phyloP scores from a whole-genome alignment of 257 asterid species.

The Paraleonurus japonicus region DNA sequence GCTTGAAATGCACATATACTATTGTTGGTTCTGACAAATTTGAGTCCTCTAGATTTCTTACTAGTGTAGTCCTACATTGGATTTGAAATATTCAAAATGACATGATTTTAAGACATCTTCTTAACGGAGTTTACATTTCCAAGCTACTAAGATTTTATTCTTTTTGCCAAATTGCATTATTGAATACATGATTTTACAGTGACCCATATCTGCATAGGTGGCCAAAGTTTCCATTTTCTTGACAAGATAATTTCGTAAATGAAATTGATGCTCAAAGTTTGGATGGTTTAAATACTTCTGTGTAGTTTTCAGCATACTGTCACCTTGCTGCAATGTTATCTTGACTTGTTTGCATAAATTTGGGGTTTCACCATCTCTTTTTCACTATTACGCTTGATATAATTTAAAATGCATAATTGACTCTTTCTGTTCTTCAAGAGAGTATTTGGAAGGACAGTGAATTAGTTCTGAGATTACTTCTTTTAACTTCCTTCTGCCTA shows the following conservation, averaged over 20 bases:
- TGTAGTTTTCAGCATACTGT: neutral
- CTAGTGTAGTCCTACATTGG: neutral
- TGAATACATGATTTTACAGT: neutral
- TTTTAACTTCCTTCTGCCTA: slow-evolving; percentile 4
- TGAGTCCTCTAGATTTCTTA: neutral
- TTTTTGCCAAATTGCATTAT: neutral
- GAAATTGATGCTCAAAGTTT: neutral
- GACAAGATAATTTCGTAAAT: neutral
- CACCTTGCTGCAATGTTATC: neutral
- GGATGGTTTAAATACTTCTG: neutral
- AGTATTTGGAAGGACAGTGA: neutral
- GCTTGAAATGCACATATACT: neutral
- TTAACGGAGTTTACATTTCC: neutral
- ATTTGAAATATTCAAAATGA: neutral
- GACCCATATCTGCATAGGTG: neutral
- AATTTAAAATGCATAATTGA: neutral
- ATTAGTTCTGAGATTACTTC: neutral
- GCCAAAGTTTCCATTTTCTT: neutral
- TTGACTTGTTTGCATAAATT: neutral
- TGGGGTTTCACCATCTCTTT: neutral
- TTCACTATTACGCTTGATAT: neutral
- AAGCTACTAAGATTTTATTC: neutral
- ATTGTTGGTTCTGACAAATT: neutral
- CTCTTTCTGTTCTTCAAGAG: neutral
- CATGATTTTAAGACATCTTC: neutral